Evolutionary conservation across 257 asterid genomes (phyloP), one percentile per base, ranked within the genome.

Genomic region (Solanum infundibuliforme): DNA sequence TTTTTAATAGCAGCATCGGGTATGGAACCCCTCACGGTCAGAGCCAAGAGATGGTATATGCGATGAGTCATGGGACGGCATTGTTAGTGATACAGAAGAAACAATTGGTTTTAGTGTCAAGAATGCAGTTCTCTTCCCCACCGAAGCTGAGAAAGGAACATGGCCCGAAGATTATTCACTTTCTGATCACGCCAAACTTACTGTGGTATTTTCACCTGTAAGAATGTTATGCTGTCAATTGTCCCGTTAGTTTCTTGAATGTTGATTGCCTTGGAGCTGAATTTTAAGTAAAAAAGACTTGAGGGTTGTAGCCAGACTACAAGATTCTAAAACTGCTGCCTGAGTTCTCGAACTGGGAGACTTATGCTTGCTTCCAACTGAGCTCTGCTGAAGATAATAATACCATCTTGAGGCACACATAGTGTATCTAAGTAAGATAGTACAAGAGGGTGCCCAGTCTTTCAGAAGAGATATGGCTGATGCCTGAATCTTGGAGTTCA

Each of bases 101-200:
- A 92, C 98, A 0, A 92, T 95, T 65, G 99, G 99, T 62, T 97
- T 95, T 87, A 93, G 97, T 62, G 95, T 97, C 65, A 95, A 97
- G 93, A 93, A 97, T 43, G 99, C 99, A 8, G 98, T 94, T 85
- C 96, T 97, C 66, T 97, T 95, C 92, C 99, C 99, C 4, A 91
- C 97, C 5, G 98, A 97, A 91, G 98, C 94, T 4, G 99, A 97
- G 93, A 95, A 93, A 88, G 99, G 99, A 83, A 90, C 87, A 92
- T 97, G 99, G 99, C 99, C 99, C 0, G 98, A 97, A 72, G 92
- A 97, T 68, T 97, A 95, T 93, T 95, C 94, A 85, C 99, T 97
- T 69, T 97, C 99, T 4, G 99, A 97, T 93, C 99, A 95, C 58
- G 99, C 98, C 46, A 92, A 98, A 20, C 98, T 97, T 32, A 97